Base-by-base conservation (phyloP, 306 rosid genomes). In the Lathyrus aphaca region DNA sequence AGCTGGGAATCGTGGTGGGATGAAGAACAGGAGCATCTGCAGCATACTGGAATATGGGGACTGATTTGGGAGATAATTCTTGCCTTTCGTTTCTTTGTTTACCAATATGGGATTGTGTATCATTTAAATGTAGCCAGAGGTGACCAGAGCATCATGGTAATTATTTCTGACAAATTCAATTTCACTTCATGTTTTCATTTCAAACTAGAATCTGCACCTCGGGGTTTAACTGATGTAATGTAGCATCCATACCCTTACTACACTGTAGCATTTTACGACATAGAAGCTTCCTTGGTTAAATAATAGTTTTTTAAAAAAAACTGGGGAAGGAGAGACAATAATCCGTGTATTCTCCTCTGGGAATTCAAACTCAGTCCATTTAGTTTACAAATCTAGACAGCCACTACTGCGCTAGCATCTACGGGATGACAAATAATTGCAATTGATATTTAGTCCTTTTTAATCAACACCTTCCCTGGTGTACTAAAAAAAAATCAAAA, bases 1-100 rank as follows among this genome's bases (percentile, higher is more conserved):
- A 90, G 97, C 80, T 94, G 99, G 99, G 99, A 94, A 75, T 94
- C 99, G 2, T 94, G 99, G 99, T 94, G 99, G 99, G 89, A 87
- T 16, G 99, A 94, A 80, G 97, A 94, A 82, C 99, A 94, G 21
- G 97, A 94, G 72, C 99, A 94, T 82, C 80, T 94, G 68, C 84
- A 87, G 77, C 29, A 76, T 84, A 91, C 97, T 58, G 96, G 96
- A 30, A 0, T 79, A 18, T 29, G 75, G 35, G 99, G 99, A 66
- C 85, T 86, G 73, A 77, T 87, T 66, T 88, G 89, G 91, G 99
- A 94, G 83, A 76, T 88, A 42, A 10, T 86, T 78, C 97, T 94
- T 59, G 69, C 91, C 60, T 37, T 88, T 70, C 96, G 99, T 76
- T 94, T 91, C 87, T 87, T 94, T 63, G 38, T 94, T 66, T 94